Evolutionary conservation across 257 asterid species (phyloP).

Genomic region (Ajuga chamaepitys): DNA sequence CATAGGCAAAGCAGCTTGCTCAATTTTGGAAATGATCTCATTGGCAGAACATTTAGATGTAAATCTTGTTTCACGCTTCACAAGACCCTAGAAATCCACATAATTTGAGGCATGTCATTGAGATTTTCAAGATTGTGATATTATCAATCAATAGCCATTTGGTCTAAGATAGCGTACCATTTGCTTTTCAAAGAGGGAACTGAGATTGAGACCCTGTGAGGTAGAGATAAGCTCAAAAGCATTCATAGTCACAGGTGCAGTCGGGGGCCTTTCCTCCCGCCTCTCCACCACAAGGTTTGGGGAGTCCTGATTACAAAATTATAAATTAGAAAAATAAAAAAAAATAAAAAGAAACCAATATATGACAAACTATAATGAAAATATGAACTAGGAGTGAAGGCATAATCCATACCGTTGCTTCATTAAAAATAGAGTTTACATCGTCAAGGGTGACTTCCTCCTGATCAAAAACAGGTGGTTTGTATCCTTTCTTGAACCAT

Average conservation of each 20-base stretch:
- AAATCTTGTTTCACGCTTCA: conserved; percentile 71
- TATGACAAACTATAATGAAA: background rate
- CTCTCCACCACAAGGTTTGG: conserved; percentile 83
- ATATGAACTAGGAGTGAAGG: background rate
- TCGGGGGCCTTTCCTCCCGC: conserved; percentile 49
- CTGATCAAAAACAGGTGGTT: conserved; percentile 62
- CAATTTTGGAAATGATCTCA: conserved; percentile 68
- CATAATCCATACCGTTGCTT: conserved; percentile 40
- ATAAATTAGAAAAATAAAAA: background rate
- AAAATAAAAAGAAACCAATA: background rate
- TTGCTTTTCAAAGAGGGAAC: conserved; percentile 85
- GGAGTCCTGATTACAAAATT: conserved; percentile 38
- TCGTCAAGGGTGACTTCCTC: conserved; percentile 86
- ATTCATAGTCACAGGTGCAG: conserved; percentile 75
- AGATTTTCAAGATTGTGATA: background rate
- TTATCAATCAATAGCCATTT: background rate
- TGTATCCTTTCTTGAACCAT: conserved; percentile 96
- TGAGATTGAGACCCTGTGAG: conserved; percentile 93
- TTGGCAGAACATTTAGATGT: conserved; percentile 65
- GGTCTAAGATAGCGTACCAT: conserved; percentile 36
- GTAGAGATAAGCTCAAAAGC: conserved; percentile 96
- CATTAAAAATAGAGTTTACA: conserved; percentile 67
- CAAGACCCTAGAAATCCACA: conserved; percentile 45
- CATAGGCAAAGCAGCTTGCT: conserved; percentile 62
- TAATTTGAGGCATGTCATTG: background rate